Conservation (phyloP, 2,329 filamentous ascomycete species). For the Zelopaecilomyces penicillatus region DNA sequence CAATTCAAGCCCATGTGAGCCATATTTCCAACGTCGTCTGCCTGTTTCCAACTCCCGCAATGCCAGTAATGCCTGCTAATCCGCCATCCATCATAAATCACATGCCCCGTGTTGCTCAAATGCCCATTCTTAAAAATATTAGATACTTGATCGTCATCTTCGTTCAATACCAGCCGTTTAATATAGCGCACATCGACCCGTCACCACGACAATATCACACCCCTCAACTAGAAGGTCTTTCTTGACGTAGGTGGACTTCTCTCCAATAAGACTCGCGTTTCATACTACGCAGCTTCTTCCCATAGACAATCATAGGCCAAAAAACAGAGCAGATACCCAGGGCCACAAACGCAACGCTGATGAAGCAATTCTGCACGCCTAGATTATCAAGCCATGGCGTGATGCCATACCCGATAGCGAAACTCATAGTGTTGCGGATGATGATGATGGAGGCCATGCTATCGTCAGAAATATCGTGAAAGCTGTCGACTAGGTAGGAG, state of each 20-base stretch:
- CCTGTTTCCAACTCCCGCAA: no score
- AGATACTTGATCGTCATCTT: no score
- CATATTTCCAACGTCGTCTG: no score
- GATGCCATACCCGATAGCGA: conserved; percentile 19
- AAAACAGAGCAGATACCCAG: conserved; percentile 29
- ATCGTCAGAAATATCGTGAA: conserved; percentile 25
- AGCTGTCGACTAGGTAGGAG: conserved; percentile 26
- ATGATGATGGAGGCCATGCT: conserved; percentile 20
- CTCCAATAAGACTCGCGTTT: conserved; percentile 14
- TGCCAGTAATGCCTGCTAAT: no score
- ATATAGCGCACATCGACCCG: no score
- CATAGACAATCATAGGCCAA: conserved; percentile 40
- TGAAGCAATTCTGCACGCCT: conserved; percentile 25
- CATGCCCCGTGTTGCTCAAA: no score
- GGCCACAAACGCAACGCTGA: conserved; percentile 21
- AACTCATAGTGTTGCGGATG: conserved; percentile 18
- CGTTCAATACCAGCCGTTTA: no score
- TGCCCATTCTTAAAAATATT: no score
- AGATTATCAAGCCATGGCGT: conserved; percentile 24
- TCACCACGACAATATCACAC: no score
- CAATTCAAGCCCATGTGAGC: no score
- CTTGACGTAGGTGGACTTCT: conserved; percentile 2
- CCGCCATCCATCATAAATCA: no score
- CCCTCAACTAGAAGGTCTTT: no score
- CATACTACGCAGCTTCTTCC: conserved; percentile 20